Percentiles rank a stretch among this genome's conserved stretches.
phyloP scores from a whole-genome alignment of 73 alveolate genomes.

The Stentor roeselii region DNA sequence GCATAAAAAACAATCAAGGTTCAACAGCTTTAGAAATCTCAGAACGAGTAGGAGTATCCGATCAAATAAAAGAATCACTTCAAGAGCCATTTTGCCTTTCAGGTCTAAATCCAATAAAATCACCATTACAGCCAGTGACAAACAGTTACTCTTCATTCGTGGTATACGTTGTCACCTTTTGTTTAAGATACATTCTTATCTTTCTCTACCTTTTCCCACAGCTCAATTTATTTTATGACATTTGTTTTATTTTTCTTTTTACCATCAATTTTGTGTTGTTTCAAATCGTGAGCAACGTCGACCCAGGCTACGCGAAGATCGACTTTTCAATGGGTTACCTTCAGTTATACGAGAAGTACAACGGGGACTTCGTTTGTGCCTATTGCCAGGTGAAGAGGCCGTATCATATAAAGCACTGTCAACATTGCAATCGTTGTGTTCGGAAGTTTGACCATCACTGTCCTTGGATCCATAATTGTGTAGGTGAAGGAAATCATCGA shows the following conservation, averaged over 20 bases:
- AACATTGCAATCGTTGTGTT: slow-evolving; percentile 67
- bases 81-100: background rate
- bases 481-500: slow-evolving; percentile 49
- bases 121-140: slow-evolving; percentile 29
- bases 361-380: slow-evolving; percentile 48
- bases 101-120: background rate
- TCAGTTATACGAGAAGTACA: slow-evolving; percentile 30
- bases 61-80: background rate
- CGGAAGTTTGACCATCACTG: slow-evolving; percentile 83
- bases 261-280: background rate
- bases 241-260: background rate
- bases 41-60: background rate
- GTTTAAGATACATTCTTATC: background rate
- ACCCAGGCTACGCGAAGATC: slow-evolving; percentile 24
- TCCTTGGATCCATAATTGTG: slow-evolving; percentile 73
- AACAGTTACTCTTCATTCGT: background rate
- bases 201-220: slow-evolving; percentile 13
- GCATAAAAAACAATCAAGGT: background rate
- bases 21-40: slow-evolving; percentile 24
- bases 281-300: background rate
- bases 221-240: background rate
- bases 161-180: background rate
- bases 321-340: background rate
- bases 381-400: slow-evolving; percentile 58
- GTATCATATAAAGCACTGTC: slow-evolving; percentile 62